Evolutionary conservation across 306 rosid genomes (phyloP).

Genomic region (Lathyrus sativus): DNA sequence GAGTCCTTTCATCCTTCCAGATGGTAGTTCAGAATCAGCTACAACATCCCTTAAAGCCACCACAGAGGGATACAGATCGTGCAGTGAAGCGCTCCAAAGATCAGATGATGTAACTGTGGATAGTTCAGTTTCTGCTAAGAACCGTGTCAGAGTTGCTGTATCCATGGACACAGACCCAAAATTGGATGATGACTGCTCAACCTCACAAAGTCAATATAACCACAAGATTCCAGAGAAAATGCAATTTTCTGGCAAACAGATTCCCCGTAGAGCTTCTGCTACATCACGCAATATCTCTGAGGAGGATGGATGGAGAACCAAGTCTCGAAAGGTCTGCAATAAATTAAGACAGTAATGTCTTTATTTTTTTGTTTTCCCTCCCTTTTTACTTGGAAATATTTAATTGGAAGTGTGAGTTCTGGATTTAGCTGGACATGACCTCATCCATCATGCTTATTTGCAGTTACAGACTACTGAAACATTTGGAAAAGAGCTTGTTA

Average conservation of each 20-base stretch:
- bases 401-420: slow-evolving; percentile 23
- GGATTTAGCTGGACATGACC: slow-evolving; percentile 25
- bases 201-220: slow-evolving; percentile 64
- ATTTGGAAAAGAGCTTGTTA: slow-evolving; percentile 86
- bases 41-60: slow-evolving; percentile 90
- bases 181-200: slow-evolving; percentile 81
- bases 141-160: slow-evolving; percentile 54
- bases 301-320: slow-evolving; percentile 75
- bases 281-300: slow-evolving; percentile 54
- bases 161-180: slow-evolving; percentile 73
- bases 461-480: slow-evolving; percentile 70
- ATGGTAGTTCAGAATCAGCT: slow-evolving; percentile 95
- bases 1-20: slow-evolving; percentile 68
- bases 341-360: background rate
- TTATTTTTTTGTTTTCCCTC: background rate
- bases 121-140: slow-evolving; percentile 72
- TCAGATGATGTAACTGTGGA: slow-evolving; percentile 94
- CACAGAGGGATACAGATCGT: slow-evolving; percentile 78
- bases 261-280: slow-evolving; percentile 66
- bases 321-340: slow-evolving; percentile 71
- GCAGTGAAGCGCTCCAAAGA: slow-evolving; percentile 86
- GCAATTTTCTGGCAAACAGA: slow-evolving; percentile 86
- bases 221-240: slow-evolving; percentile 56
- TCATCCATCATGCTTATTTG: slow-evolving; percentile 38
- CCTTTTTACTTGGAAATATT: background rate